A percentile compares a stretch with the other conserved stretches of the same genome.
phyloP scores from a whole-genome alignment of 2,329 filamentous ascomycete genomes.

The Talaromyces sp. region DNA sequence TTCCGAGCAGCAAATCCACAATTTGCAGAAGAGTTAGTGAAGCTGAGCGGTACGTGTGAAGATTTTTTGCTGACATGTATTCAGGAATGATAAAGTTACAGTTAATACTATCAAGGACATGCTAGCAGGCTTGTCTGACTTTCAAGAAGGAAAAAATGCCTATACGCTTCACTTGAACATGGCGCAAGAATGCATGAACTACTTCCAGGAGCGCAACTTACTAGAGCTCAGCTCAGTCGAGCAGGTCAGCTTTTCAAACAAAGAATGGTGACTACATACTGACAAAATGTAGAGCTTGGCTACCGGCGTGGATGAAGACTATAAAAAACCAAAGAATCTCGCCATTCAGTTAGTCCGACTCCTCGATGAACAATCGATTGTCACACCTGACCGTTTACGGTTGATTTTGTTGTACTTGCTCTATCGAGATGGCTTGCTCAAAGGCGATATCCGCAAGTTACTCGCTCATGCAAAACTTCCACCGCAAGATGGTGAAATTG shows the following conservation, averaged over 20 bases:
- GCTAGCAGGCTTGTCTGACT: slow-evolving; percentile 90
- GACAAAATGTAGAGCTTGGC: slow-evolving; percentile 60
- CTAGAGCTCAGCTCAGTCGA: slow-evolving; percentile 83
- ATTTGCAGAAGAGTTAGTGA: slow-evolving; percentile 66
- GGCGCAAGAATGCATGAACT: slow-evolving; percentile 95
- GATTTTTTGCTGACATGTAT: slow-evolving; percentile 4
- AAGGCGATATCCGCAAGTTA: slow-evolving; percentile 78
- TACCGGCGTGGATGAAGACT: slow-evolving; percentile 90
- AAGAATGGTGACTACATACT: neutral
- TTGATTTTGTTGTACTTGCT: slow-evolving; percentile 82
- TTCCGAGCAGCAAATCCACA: slow-evolving; percentile 90
- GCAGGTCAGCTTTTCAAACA: slow-evolving; percentile 51
- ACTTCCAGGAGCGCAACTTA: slow-evolving; percentile 80
- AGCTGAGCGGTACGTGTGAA: neutral
- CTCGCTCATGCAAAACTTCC: slow-evolving; percentile 79
- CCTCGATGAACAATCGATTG: slow-evolving; percentile 78
- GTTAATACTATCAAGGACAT: slow-evolving; percentile 95
- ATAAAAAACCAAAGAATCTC: slow-evolving; percentile 83
- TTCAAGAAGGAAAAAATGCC: slow-evolving; percentile 90
- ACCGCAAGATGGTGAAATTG: slow-evolving; percentile 65
- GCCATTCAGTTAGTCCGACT: slow-evolving; percentile 80
- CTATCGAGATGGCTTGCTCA: slow-evolving; percentile 79
- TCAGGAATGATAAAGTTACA: slow-evolving; percentile 65
- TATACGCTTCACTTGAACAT: slow-evolving; percentile 94
- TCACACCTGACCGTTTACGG: slow-evolving; percentile 71